Evolutionary conservation across 106 monocot species (phyloP).

Genomic region (Agapanthus africanus): DNA sequence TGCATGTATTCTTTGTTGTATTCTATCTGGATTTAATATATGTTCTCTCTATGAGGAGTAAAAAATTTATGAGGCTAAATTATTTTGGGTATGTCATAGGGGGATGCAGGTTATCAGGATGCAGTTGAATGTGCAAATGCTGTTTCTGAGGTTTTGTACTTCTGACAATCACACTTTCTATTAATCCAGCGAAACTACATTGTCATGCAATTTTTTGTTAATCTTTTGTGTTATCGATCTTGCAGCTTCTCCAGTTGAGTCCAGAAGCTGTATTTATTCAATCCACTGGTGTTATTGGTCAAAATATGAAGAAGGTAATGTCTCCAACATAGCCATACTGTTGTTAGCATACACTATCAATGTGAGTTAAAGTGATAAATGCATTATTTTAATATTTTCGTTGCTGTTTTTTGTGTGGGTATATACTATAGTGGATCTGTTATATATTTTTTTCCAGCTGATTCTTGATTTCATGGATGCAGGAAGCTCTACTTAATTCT

Average conservation of each 20-base stretch:
- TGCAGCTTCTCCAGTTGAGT: constrained; percentile 67
- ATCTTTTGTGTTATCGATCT: constrained; percentile 6
- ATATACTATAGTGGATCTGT: too few relatives aligned
- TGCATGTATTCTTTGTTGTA: constrained; percentile 8
- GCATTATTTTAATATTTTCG: too few relatives aligned
- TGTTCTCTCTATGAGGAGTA: too few relatives aligned
- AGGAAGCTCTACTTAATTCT: constrained; percentile 90
- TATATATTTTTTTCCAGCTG: too few relatives aligned
- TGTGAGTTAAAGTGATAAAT: too few relatives aligned
- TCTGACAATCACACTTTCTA: not conserved
- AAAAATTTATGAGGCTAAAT: too few relatives aligned
- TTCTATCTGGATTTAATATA: too few relatives aligned
- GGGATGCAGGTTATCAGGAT: constrained; percentile 90
- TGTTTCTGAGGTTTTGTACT: constrained; percentile 58
- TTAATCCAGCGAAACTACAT: too few relatives aligned
- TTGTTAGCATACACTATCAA: too few relatives aligned
- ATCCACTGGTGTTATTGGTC: constrained; percentile 99
- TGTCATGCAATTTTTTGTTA: not conserved
- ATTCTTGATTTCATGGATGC: too few relatives aligned
- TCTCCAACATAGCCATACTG: too few relatives aligned
- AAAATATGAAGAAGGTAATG: constrained; percentile 97
- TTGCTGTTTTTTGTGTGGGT: too few relatives aligned
- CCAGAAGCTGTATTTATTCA: constrained; percentile 67
- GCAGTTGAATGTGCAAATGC: constrained; percentile 78
- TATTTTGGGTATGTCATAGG: constrained; percentile 39